Percentiles rank a stretch among this genome's conserved stretches.
phyloP scores from a whole-genome alignment of 2,329 filamentous ascomycete genomes.

The Thielaviopsis populi region DNA sequence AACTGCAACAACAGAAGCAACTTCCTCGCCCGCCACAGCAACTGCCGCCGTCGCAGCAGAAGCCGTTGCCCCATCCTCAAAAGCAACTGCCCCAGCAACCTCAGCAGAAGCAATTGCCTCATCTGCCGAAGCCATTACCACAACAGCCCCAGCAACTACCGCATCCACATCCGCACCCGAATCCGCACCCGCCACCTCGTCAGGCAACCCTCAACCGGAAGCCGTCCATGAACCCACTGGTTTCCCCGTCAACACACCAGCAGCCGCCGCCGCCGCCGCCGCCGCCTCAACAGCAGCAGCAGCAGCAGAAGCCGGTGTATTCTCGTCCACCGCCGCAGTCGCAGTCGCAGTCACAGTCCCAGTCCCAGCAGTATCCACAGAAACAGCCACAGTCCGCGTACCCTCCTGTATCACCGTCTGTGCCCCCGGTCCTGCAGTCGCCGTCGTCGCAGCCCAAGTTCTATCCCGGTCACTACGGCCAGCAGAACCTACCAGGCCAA shows the following conservation, averaged over 20 bases:
- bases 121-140: not conserved
- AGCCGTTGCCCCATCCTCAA: not conserved
- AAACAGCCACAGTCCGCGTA: not conserved
- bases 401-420: not conserved
- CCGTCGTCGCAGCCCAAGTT: not conserved
- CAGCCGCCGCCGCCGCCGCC: not conserved
- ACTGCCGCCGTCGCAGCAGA: not conserved
- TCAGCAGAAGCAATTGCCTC: not conserved
- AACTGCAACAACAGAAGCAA: constrained; percentile 7
- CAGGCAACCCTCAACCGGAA: not conserved
- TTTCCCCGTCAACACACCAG: constrained; percentile 3
- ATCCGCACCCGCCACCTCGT: not conserved
- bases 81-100: constrained; percentile 1
- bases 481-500: constrained; percentile 3
- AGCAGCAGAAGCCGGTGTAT: not conserved
- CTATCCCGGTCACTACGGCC: constrained; percentile 5
- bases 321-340: not conserved
- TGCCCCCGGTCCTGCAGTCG: not conserved
- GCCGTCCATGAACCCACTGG: constrained; percentile 3
- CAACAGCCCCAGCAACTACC: not conserved
- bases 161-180: not conserved
- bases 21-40: constrained; percentile 1
- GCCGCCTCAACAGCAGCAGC: constrained; percentile 5
- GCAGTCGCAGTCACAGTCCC: not conserved
- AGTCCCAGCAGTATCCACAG: constrained; percentile 10